A percentile compares a stretch with the other conserved stretches of the same genome.
phyloP scores from a whole-genome alignment of 2,329 filamentous ascomycete genomes.

The Malbranchea zuffiana region DNA sequence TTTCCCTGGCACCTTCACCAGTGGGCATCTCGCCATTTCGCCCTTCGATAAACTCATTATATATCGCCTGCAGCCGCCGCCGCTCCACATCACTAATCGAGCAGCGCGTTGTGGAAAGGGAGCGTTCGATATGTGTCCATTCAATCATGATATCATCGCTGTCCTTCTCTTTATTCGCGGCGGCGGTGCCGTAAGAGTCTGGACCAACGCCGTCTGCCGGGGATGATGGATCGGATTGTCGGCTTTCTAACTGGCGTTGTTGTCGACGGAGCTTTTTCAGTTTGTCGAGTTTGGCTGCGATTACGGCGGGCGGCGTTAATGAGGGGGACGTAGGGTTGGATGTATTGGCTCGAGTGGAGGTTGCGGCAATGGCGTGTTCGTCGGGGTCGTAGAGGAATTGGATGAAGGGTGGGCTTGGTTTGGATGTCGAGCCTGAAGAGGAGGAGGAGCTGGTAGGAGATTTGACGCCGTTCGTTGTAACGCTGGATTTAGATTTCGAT shows the following conservation, averaged over 20 bases:
- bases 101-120: conserved; percentile 63
- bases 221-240: conserved; percentile 12
- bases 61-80: conserved; percentile 64
- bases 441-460: neutral
- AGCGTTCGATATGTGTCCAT: conserved; percentile 73
- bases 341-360: conserved; percentile 34
- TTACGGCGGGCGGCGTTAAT: conserved; percentile 67
- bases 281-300: conserved; percentile 69
- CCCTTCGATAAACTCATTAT: conserved; percentile 83
- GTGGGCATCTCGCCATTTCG: conserved; percentile 91
- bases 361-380: conserved; percentile 41
- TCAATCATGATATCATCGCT: conserved; percentile 64
- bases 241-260: conserved; percentile 43
- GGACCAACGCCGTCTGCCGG: conserved; percentile 18
- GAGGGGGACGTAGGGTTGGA: conserved; percentile 24
- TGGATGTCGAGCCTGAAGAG: conserved; percentile 18
- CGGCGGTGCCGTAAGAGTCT: conserved; percentile 10
- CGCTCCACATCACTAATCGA: conserved; percentile 75
- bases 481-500: conserved; percentile 25
- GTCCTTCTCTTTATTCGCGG: conserved; percentile 21
- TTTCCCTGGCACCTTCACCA: conserved; percentile 81
- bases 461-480: conserved; percentile 17
- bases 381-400: conserved; percentile 68
- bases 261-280: conserved; percentile 62
- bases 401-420: conserved; percentile 45